Conservation (phyloP, 176 grass and related monocot species). For the Aegilops bicornis region DNA sequence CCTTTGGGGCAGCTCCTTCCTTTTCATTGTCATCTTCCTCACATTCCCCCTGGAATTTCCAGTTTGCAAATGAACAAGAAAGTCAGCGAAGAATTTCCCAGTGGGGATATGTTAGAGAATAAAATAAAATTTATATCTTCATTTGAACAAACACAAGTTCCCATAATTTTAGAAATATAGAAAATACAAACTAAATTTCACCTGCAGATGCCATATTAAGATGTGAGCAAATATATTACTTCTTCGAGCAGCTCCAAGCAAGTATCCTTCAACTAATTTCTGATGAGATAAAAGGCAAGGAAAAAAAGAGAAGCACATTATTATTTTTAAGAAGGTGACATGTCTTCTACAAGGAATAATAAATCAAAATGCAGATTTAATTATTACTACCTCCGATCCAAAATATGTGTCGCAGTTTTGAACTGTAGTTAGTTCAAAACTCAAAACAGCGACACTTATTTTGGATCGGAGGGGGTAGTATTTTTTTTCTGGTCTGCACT, state of each 20-base stretch:
- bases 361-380: conserved; percentile 35
- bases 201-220: conserved; percentile 99
- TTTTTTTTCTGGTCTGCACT: neutral
- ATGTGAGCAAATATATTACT: conserved; percentile 99
- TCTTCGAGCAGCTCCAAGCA: conserved; percentile 92
- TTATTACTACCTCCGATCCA: neutral
- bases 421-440: no score
- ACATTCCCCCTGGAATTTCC: conserved; percentile 72
- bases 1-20: conserved; percentile 62
- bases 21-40: conserved; percentile 86
- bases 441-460: no score
- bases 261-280: conserved; percentile 98
- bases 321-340: conserved; percentile 5
- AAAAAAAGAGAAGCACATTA: neutral
- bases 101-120: conserved; percentile 13
- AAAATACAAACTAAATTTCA: conserved; percentile 34
- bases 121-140: conserved; percentile 9
- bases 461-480: no score
- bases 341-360: conserved; percentile 17
- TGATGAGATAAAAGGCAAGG: conserved; percentile 45
- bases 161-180: neutral
- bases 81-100: conserved; percentile 32
- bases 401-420: no score
- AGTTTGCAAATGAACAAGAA: conserved; percentile 27
- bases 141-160: neutral